These are phyloP conservation scores for Phragmites australis DNA, from an alignment of 176 grass and related monocot species.

Conservation along the genomic window DNA sequence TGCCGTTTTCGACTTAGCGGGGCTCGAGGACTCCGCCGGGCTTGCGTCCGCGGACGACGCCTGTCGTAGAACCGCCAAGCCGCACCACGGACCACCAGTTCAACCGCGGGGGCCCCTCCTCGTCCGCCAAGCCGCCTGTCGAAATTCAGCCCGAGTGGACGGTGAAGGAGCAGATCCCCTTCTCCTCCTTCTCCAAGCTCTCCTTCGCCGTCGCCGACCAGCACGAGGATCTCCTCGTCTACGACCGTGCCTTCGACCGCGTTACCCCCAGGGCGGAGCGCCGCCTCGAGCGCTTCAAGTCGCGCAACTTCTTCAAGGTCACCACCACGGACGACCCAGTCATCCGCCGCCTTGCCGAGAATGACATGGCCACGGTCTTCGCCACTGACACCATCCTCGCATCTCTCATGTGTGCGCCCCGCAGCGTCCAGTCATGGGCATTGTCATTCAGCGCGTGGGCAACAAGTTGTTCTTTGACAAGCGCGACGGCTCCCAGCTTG, in stretches of 20 bases:
- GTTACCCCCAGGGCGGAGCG: slow-evolving; percentile 71
- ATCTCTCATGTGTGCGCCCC: slow-evolving; percentile 73
- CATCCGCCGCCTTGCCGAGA: slow-evolving; percentile 74
- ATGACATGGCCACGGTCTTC: slow-evolving; percentile 76
- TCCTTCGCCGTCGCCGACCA: slow-evolving; percentile 76
- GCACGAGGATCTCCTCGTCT: slow-evolving; percentile 75
- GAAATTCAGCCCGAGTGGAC: slow-evolving; percentile 65
- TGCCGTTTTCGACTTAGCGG: slow-evolving; percentile 74
- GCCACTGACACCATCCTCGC: slow-evolving; percentile 76
- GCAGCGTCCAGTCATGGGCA: slow-evolving; percentile 72
- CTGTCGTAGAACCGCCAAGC: too few species aligned
- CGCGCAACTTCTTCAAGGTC: slow-evolving; percentile 72
- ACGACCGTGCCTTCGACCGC: slow-evolving; percentile 70
- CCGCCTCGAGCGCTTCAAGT: slow-evolving; percentile 79
- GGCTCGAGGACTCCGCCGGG: slow-evolving; percentile 51
- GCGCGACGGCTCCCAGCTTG: slow-evolving; percentile 76
- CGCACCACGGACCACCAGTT: slow-evolving; percentile 39
- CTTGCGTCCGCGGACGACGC: slow-evolving; percentile 62
- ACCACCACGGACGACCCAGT: slow-evolving; percentile 83
- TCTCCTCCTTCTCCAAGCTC: slow-evolving; percentile 84
- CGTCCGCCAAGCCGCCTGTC: slow-evolving; percentile 40
- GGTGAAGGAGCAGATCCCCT: slow-evolving; percentile 68
- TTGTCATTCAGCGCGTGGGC: slow-evolving; percentile 79
- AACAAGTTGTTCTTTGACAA: slow-evolving; percentile 95
- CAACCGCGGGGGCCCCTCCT: slow-evolving; percentile 11